Conservation (phyloP, 306 rosid species). For the Luffa acutangula region DNA sequence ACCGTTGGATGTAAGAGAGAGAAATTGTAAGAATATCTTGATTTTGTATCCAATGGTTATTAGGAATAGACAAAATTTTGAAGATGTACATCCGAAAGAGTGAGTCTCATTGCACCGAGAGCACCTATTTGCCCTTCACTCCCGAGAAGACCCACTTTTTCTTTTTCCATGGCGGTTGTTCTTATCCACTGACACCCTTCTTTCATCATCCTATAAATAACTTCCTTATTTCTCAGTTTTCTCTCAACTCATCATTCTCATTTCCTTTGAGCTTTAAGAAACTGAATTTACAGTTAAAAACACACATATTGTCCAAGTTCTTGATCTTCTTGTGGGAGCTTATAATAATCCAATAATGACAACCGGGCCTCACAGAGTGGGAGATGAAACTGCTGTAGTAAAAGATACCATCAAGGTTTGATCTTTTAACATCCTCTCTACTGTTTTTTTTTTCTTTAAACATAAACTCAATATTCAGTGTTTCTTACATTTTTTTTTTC, state of each 20-base stretch:
- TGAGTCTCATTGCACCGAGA: too few species aligned
- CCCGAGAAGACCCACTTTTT: background rate
- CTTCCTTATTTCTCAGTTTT: background rate
- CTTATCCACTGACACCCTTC: background rate
- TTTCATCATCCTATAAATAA: background rate
- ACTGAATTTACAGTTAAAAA: background rate
- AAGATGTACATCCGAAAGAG: too few species aligned
- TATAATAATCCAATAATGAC: background rate
- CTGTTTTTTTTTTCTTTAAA: background rate
- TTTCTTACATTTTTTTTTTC: background rate
- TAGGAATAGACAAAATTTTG: too few species aligned
- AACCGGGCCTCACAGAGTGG: background rate
- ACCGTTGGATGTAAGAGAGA: too few species aligned
- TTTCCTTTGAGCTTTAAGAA: too few species aligned
- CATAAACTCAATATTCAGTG: background rate
- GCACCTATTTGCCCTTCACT: too few species aligned
- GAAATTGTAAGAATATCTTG: too few species aligned
- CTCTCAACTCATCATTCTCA: too few species aligned
- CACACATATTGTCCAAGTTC: background rate
- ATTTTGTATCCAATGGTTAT: too few species aligned
- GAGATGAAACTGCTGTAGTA: background rate
- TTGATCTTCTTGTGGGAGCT: background rate
- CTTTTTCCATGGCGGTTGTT: background rate
- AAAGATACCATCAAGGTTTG: background rate
- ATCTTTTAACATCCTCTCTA: background rate